These are phyloP conservation scores for Saccharomyces jurei DNA, from an alignment of 805 yeast species.

Conservation along the genomic window DNA sequence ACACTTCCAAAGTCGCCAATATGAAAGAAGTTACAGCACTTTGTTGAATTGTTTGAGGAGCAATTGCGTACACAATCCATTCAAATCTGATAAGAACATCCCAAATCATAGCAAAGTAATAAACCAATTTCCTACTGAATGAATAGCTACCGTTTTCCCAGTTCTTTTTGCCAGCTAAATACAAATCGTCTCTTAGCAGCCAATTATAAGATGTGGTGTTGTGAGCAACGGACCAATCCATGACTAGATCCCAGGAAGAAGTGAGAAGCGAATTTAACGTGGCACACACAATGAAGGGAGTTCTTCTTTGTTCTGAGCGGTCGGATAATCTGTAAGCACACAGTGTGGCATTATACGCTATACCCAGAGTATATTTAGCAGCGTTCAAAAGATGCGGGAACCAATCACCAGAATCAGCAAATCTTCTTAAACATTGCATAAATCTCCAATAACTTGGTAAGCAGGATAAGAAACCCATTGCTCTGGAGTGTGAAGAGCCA, in stretches of 20 bases:
- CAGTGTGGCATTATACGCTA: conserved; percentile 60
- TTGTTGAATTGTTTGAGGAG: conserved; percentile 70
- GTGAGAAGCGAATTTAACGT: conserved; percentile 61
- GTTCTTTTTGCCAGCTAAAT: conserved; percentile 40
- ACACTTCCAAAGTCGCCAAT: conserved; percentile 72
- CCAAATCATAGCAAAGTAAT: conserved; percentile 64
- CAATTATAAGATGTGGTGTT: conserved; percentile 40
- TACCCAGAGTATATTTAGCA: conserved; percentile 61
- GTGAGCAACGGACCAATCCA: conserved; percentile 94
- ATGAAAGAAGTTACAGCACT: conserved; percentile 79
- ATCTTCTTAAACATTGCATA: conserved; percentile 86
- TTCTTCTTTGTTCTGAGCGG: conserved; percentile 32
- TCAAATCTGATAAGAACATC: conserved; percentile 76
- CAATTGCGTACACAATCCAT: conserved; percentile 86
- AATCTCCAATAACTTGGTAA: conserved; percentile 88
- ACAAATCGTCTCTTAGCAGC: conserved; percentile 64
- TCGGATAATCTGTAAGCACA: conserved; percentile 60
- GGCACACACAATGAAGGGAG: conserved; percentile 67
- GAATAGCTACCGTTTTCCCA: conserved; percentile 30
- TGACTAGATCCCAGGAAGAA: conserved; percentile 78
- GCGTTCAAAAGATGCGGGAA: conserved; percentile 94
- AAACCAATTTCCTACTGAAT: conserved; percentile 35
- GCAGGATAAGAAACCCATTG: conserved; percentile 76
- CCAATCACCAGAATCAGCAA: conserved; percentile 86
- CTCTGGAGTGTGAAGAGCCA: conserved; percentile 68